phyloP scores from a whole-genome alignment of 2,329 filamentous ascomycete species.

The Ceratocystis colombiana region DNA sequence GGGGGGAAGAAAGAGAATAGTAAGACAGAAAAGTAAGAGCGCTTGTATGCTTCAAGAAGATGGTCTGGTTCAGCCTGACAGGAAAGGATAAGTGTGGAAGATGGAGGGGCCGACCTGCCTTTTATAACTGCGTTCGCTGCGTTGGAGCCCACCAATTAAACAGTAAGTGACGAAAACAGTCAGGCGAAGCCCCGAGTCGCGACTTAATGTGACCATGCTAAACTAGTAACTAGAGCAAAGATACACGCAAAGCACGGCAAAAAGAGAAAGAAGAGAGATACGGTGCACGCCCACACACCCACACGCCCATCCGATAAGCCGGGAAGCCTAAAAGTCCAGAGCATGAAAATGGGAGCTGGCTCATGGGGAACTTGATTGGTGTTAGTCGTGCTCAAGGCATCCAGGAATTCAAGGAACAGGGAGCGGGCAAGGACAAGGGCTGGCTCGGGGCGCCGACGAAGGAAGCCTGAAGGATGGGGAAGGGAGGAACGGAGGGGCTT shows the following conservation, averaged over 20 bases:
- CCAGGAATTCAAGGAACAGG: neutral
- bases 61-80: neutral
- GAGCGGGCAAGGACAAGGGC: neutral
- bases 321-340: neutral
- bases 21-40: neutral
- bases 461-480: neutral
- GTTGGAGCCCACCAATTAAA: neutral
- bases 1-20: slow-evolving; percentile 10
- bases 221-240: neutral
- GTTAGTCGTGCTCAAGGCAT: neutral
- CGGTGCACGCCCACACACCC: neutral
- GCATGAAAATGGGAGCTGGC: neutral
- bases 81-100: slow-evolving; percentile 7
- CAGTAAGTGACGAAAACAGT: too few relatives aligned
- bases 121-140: slow-evolving; percentile 7
- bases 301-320: slow-evolving; percentile 1
- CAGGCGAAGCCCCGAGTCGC: neutral
- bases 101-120: neutral
- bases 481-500: neutral
- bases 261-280: too few relatives aligned
- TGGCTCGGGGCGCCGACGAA: slow-evolving; percentile 1
- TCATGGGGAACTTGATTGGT: slow-evolving; percentile 5
- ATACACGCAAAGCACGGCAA: neutral
- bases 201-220: slow-evolving; percentile 2
- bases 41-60: slow-evolving; percentile 9